These are phyloP conservation scores for Acacia crassicarpa DNA, from an alignment of 306 rosid genomes.

Conservation along the genomic window DNA sequence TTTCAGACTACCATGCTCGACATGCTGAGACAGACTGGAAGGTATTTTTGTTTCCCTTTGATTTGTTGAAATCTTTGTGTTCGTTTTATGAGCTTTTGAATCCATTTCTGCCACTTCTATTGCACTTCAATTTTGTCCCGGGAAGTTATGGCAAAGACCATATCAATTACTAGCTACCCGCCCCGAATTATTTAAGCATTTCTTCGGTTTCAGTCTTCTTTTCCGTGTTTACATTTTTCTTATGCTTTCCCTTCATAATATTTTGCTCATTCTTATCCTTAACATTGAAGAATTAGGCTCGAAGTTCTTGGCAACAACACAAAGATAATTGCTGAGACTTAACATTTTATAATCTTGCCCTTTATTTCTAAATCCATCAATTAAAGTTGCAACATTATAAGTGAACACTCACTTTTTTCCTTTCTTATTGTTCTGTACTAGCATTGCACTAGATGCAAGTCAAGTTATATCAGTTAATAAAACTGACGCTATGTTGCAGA, in stretches of 20 bases:
- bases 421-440: neutral
- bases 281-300: neutral
- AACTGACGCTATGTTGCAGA: slow-evolving; percentile 41
- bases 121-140: neutral
- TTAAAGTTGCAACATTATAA: neutral
- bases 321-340: too few relatives aligned
- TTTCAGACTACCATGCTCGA: slow-evolving; percentile 91
- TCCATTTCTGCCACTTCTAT: neutral
- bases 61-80: neutral
- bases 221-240: neutral
- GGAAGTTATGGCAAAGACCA: neutral
- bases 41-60: slow-evolving; percentile 36
- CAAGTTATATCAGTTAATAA: neutral
- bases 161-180: neutral
- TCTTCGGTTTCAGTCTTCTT: neutral
- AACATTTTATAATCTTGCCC: neutral
- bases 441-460: slow-evolving; percentile 5
- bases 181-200: neutral
- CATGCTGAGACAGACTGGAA: slow-evolving; percentile 76
- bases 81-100: neutral
- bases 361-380: neutral
- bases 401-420: neutral
- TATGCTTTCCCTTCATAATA: neutral
- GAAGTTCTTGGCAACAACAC: neutral
- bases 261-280: neutral